Base-by-base conservation (phyloP, 1,284 basidiomycete species). In the Ceraceosorus guamensis region DNA sequence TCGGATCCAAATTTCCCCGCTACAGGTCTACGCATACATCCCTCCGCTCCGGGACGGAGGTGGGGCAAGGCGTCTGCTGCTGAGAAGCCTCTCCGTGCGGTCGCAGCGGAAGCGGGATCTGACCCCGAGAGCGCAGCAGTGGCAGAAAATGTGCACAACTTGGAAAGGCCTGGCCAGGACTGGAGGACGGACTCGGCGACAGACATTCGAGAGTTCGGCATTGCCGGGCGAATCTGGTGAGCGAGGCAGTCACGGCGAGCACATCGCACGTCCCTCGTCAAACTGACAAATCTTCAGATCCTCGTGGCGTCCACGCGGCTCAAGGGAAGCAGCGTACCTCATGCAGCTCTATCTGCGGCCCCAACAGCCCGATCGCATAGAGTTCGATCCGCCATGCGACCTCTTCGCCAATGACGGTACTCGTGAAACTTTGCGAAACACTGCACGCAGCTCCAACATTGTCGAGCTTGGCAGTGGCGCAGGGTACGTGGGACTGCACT, bases 401-500 rank as follows among this genome's bases (percentile, higher is more conserved):
- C 41, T 71, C 14, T 65, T 68, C 35, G 48, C 24, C 24, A 24
- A 24, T 24, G 24, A 24, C 24, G 24, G 3, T 24, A 1, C 24
- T 24, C 24, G 24, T 24, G 24, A 24, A 24, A 3, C 24, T 24
- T 24, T 24, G 24, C 24, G 24, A 24, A 24, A 24, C 24, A 24
- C 24, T 24, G 24, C 24, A 48, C 8, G 4, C 39, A 14, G 50
- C n/a, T 6, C n/a, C 31, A 48, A 35, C 11, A 35, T 57, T 14
- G 53, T 74, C n/a, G 72, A 75, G 60, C 65, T 76, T 4, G 73
- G 73, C 8, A 62, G 70, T 6, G 73, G 73, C 3, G 70, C 62
- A 0, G 73, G 73, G 5, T 68, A 68, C 18, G 71, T 62, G 3
- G 73, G 72, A 3, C 55, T 76, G 18, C 65, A 71, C 16, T 61